Evolutionary conservation across 768 basidiomycete genomes (phyloP).

Genomic region (Porpolomopsis calyptriformis): DNA sequence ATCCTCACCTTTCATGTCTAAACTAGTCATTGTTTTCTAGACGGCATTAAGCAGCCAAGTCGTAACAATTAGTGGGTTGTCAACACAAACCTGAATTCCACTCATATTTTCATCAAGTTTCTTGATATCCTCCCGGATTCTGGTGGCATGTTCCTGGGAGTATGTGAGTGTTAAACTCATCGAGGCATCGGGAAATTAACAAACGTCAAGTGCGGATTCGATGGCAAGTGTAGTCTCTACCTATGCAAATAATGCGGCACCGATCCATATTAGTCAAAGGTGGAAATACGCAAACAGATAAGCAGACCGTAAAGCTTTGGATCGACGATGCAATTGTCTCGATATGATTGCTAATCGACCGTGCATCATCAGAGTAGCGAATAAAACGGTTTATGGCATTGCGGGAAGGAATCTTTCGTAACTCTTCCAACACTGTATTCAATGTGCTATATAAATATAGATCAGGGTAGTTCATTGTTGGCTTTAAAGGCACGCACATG

Average conservation of each 20-base stretch:
- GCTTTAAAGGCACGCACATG: neutral
- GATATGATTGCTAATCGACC: neutral
- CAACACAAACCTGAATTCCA: slow-evolving; percentile 4
- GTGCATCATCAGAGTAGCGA: slow-evolving; percentile 1
- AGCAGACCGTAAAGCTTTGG: slow-evolving; percentile 6
- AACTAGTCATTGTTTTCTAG: neutral
- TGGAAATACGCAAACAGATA: neutral
- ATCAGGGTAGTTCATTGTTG: neutral
- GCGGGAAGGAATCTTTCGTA: slow-evolving; percentile 1
- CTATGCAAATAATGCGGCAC: neutral
- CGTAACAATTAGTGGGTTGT: neutral
- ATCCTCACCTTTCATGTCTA: no score
- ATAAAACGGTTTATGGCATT: slow-evolving; percentile 1
- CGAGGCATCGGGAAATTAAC: neutral
- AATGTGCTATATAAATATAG: neutral
- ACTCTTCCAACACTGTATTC: neutral
- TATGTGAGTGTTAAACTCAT: neutral
- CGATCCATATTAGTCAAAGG: neutral
- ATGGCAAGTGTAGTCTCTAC: slow-evolving; percentile 5
- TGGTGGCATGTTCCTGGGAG: neutral
- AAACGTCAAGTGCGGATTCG: slow-evolving; percentile 4
- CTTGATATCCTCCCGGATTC: neutral
- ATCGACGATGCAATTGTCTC: slow-evolving; percentile 1
- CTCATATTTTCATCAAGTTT: neutral
- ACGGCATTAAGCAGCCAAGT: neutral